Base-by-base conservation (phyloP, 768 basidiomycete genomes). In the Neoboletus magnificus region DNA sequence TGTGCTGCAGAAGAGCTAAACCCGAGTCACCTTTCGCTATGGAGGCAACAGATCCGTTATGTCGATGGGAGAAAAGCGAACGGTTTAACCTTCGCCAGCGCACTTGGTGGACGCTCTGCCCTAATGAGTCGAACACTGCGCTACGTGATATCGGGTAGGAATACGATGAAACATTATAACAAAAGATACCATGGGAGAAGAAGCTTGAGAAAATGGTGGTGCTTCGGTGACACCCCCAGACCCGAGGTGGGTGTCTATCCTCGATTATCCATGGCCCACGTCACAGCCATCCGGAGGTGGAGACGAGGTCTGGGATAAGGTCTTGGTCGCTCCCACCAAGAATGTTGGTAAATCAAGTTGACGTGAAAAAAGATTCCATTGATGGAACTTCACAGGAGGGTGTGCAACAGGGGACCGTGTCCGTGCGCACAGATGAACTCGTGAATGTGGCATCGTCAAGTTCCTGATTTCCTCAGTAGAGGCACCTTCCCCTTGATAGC, bases 161-260 rank as follows among this genome's bases (percentile, higher is more conserved):
- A 15, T n/a, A 23, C 30, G 18, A 22, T 35, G 9, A 30, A 30
- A 18, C 5, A 18, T 5, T 2, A 22, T 30, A 22, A 16, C 30
- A 23, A 18, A 49, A 33, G 37, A 15, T 23, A 48, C 42, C 61
- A 63, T 52, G 55, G 37, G 52, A 45, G 50, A 33, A 12, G 29
- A n/a, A n/a, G 29, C 18, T 56, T 53, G 50, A 55, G 52, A 55
- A 46, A 27, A 36, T 15, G 18, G 23, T 43, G 43, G 15, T 30
- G 35, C 40, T 50, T 41, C 27, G 22, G 20, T 46, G 40, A 5
- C 20, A 22, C 48, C 33, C 39, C 41, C 37, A 33, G 25, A 37
- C 41, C 18, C 18, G 16, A 22, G 36, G 27, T 39, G 18, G 25
- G 16, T 13, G 7, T 7, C 27, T 22, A 12, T 7, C 18, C 20